phyloP scores from a whole-genome alignment of 2,329 filamentous ascomycete genomes.

The Pleoardoris graminearum region DNA sequence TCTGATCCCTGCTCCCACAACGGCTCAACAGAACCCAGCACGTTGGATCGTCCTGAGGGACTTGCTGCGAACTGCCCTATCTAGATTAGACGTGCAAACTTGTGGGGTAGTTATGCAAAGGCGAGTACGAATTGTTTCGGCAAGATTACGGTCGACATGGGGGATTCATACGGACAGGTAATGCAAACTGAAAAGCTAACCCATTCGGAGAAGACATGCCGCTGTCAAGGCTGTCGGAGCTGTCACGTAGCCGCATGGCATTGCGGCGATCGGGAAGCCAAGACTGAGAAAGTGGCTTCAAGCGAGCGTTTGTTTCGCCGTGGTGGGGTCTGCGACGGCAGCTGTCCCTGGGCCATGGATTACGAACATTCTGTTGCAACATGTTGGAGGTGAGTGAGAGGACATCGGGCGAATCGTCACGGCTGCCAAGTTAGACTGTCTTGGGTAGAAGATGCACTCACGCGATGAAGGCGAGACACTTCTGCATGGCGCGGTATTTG shows the following conservation, averaged over 20 bases:
- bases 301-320: constrained; percentile 19
- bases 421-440: background rate
- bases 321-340: constrained; percentile 15
- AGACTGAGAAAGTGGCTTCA: constrained; percentile 1
- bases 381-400: constrained; percentile 22
- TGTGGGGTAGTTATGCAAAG: constrained; percentile 17
- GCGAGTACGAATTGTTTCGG: constrained; percentile 7
- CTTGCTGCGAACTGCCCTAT: constrained; percentile 34
- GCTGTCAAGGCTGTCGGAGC: constrained; percentile 12
- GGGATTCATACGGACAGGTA: constrained; percentile 12
- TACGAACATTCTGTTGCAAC: constrained; percentile 18
- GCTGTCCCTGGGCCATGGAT: constrained; percentile 13
- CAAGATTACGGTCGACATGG: background rate
- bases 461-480: constrained; percentile 15
- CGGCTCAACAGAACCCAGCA: constrained; percentile 31
- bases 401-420: constrained; percentile 12
- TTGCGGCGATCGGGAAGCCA: constrained; percentile 4
- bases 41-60: constrained; percentile 19
- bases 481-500: background rate
- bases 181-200: constrained; percentile 2
- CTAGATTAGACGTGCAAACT: constrained; percentile 20
- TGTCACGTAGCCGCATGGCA: constrained; percentile 7
- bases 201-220: constrained; percentile 12
- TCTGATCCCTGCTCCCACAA: constrained; percentile 12
- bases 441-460: constrained; percentile 7